Percentiles rank a stretch among this genome's conserved stretches.
Evolutionary conservation across 768 basidiomycete genomes (phyloP).

Genomic region (Suillus hirtellus): DNA sequence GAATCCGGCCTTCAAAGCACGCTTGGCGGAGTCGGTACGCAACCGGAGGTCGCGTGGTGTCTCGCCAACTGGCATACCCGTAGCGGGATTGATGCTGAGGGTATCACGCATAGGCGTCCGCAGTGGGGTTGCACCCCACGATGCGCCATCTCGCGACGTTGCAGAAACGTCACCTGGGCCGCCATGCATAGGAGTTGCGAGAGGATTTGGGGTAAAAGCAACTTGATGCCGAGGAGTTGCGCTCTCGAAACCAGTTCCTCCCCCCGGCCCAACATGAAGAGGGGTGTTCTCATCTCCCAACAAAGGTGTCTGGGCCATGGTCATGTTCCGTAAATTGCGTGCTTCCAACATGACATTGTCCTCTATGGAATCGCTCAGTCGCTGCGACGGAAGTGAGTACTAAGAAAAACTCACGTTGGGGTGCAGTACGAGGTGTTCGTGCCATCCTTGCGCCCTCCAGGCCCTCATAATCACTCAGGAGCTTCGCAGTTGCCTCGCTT

Average conservation of each 20-base stretch:
- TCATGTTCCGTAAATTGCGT: constrained; percentile 93
- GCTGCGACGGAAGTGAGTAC: constrained; percentile 8
- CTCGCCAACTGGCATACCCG: constrained; percentile 53
- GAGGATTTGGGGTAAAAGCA: constrained; percentile 93
- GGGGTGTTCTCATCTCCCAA: constrained; percentile 98
- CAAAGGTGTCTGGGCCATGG: constrained; percentile 87
- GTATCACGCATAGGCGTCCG: constrained; percentile 95
- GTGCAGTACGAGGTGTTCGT: constrained; percentile 90
- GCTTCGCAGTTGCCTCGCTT: constrained; percentile 78
- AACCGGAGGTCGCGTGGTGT: constrained; percentile 80
- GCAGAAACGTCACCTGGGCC: constrained; percentile 45
- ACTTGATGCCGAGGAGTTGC: constrained; percentile 93
- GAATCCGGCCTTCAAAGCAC: constrained; percentile 80
- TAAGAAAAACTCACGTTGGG: constrained; percentile 70
- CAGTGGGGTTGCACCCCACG: constrained; percentile 70
- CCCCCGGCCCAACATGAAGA: constrained; percentile 68
- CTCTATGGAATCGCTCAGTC: constrained; percentile 49
- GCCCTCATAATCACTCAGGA: constrained; percentile 92
- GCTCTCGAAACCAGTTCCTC: constrained; percentile 90
- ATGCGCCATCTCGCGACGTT: constrained; percentile 50
- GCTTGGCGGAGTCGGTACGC: constrained; percentile 63
- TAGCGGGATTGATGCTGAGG: constrained; percentile 81
- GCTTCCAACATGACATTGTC: constrained; percentile 95
- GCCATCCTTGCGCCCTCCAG: constrained; percentile 88
- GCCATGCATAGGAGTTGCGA: constrained; percentile 76